A percentile compares a stretch with the other conserved stretches of the same genome.
These are phyloP conservation scores for Helicostylum pulchrum DNA, from an alignment of 192 early-diverging fungal genomes.

Conservation along the genomic window DNA sequence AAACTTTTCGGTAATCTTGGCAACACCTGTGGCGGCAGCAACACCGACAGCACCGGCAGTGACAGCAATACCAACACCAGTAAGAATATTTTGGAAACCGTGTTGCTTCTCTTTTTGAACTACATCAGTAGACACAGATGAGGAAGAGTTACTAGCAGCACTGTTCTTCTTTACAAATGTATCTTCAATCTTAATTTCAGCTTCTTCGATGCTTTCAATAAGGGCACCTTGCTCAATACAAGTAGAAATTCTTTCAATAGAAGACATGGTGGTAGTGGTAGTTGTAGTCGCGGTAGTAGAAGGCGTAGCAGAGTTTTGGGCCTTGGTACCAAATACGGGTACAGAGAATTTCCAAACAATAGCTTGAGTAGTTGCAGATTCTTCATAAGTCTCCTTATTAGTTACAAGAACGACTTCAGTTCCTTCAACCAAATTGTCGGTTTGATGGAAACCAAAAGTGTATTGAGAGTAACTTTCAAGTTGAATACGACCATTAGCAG, in stretches of 20 bases:
- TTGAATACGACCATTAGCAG: slow-evolving; percentile 23
- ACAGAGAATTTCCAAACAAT: slow-evolving; percentile 26
- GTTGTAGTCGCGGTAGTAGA: not conserved
- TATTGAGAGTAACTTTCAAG: slow-evolving; percentile 10
- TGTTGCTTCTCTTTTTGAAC: not conserved
- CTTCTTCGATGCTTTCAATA: slow-evolving; percentile 15
- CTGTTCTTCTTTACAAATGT: slow-evolving; percentile 15
- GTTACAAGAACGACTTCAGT: slow-evolving; percentile 7
- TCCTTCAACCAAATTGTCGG: not conserved
- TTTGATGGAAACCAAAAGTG: slow-evolving; percentile 9
- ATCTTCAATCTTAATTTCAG: slow-evolving; percentile 12
- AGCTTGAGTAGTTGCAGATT: not conserved
- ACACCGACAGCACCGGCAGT: slow-evolving; percentile 6
- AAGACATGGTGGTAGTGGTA: not conserved
- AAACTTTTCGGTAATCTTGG: slow-evolving; percentile 5
- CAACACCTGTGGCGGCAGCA: slow-evolving; percentile 7
- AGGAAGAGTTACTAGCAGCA: not conserved
- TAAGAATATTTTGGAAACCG: slow-evolving; percentile 8
- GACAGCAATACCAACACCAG: slow-evolving; percentile 17
- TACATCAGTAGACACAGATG: not conserved
- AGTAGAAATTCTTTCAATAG: slow-evolving; percentile 5
- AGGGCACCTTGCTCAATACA: slow-evolving; percentile 12
- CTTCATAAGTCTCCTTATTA: not conserved
- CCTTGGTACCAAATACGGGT: slow-evolving; percentile 24
- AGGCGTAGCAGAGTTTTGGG: not conserved